Evolutionary conservation across 306 rosid genomes (phyloP).

Genomic region (Quercus alba): DNA sequence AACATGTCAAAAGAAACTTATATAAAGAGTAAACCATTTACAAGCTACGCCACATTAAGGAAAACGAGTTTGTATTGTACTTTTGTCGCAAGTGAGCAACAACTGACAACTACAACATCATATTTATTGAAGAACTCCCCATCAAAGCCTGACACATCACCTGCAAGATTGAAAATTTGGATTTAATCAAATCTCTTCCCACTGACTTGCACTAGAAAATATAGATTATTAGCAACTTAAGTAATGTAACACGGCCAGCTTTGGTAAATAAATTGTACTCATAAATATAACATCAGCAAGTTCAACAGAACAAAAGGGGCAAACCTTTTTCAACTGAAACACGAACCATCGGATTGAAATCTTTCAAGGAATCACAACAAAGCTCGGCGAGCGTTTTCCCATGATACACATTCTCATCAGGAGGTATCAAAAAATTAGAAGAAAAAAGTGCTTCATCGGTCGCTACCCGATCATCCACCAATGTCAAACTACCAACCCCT

Average conservation of each 20-base stretch:
- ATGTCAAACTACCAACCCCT: constrained; percentile 93
- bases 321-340: constrained; percentile 81
- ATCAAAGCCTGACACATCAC: constrained; percentile 65
- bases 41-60: no score
- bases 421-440: constrained; percentile 78
- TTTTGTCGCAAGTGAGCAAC: constrained; percentile 74
- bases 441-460: constrained; percentile 58
- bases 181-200: background rate
- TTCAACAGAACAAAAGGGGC: background rate
- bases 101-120: constrained; percentile 75
- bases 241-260: background rate
- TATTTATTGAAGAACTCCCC: constrained; percentile 70
- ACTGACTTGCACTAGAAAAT: background rate
- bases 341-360: constrained; percentile 95
- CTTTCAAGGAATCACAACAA: constrained; percentile 87
- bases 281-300: constrained; percentile 2
- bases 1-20: constrained; percentile 3
- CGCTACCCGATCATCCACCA: constrained; percentile 73
- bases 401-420: constrained; percentile 57
- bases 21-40: background rate
- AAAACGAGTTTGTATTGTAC: constrained; percentile 30
- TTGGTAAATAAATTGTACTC: background rate
- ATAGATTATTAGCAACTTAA: background rate
- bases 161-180: constrained; percentile 33
- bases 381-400: constrained; percentile 82